A percentile compares a stretch with the other conserved stretches of the same genome.
Evolutionary conservation across 2,329 filamentous ascomycete species (phyloP).

Genomic region (Paradendryphiella salina): DNA sequence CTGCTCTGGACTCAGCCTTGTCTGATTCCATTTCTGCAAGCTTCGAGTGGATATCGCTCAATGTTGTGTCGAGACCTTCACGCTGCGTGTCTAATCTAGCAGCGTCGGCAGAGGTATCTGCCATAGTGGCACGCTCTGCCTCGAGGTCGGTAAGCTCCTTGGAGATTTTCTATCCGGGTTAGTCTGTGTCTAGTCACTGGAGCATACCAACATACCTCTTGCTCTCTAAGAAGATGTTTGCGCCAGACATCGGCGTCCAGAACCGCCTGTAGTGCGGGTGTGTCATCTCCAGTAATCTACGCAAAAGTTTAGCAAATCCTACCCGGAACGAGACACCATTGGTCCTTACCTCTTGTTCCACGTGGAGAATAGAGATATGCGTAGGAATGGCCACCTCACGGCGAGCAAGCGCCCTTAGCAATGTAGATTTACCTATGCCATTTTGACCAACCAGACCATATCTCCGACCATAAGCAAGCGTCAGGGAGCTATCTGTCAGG

Average conservation of each 20-base stretch:
- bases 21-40: constrained; percentile 98
- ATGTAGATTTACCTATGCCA: constrained; percentile 87
- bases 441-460: constrained; percentile 99
- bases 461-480: constrained; percentile 85
- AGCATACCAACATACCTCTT: constrained; percentile 63
- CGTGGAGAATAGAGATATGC: constrained; percentile 97
- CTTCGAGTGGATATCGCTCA: constrained; percentile 89
- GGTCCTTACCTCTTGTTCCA: constrained; percentile 85
- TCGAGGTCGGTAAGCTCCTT: constrained; percentile 77
- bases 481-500: constrained; percentile 85
- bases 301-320: constrained; percentile 11
- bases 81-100: constrained; percentile 81
- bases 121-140: constrained; percentile 73
- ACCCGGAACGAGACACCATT: neutral
- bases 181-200: constrained; percentile 3
- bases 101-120: constrained; percentile 90
- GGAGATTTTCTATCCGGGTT: constrained; percentile 66
- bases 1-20: constrained; percentile 92
- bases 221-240: constrained; percentile 88
- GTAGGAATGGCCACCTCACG: constrained; percentile 94
- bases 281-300: constrained; percentile 92
- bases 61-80: constrained; percentile 85
- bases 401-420: constrained; percentile 85
- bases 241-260: constrained; percentile 98
- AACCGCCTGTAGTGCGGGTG: constrained; percentile 89